phyloP scores from a whole-genome alignment of 2,329 filamentous ascomycete genomes.

The Epichloe coenophiala region DNA sequence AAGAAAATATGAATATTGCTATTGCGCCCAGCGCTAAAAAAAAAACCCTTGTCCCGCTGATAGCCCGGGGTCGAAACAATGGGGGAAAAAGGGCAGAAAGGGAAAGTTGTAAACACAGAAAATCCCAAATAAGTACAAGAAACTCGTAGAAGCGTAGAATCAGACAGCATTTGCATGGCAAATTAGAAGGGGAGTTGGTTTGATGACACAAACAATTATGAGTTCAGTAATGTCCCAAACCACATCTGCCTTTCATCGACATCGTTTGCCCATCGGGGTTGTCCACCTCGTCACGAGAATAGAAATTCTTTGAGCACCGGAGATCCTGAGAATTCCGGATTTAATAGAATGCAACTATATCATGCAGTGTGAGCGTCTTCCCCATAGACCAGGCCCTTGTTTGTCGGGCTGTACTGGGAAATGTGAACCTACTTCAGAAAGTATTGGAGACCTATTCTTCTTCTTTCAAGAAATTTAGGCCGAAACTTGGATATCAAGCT shows the following conservation, averaged over 20 bases:
- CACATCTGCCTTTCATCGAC: not conserved
- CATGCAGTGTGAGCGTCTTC: constrained; percentile 7
- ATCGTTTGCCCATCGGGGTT: not conserved
- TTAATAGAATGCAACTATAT: constrained; percentile 10
- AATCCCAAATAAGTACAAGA: not conserved
- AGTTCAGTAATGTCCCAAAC: not conserved
- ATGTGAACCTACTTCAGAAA: constrained; percentile 66
- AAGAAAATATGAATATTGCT: not conserved
- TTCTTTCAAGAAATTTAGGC: constrained; percentile 71
- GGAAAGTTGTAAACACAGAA: not conserved
- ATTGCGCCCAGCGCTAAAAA: not conserved
- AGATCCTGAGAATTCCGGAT: constrained; percentile 12
- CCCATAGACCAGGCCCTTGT: not conserved
- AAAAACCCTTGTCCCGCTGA: not conserved
- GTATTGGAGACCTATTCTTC: constrained; percentile 72
- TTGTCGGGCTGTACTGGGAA: not conserved
- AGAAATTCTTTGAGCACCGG: constrained; percentile 13
- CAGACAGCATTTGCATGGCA: not conserved
- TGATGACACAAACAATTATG: not conserved
- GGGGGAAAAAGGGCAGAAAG: not conserved
- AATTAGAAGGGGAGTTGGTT: not conserved
- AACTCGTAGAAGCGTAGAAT: not conserved
- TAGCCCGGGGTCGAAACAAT: not conserved
- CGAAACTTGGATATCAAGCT: constrained; percentile 79
- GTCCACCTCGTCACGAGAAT: constrained; percentile 6